phyloP scores from a whole-genome alignment of 768 basidiomycete species.

The Suillus lakei region DNA sequence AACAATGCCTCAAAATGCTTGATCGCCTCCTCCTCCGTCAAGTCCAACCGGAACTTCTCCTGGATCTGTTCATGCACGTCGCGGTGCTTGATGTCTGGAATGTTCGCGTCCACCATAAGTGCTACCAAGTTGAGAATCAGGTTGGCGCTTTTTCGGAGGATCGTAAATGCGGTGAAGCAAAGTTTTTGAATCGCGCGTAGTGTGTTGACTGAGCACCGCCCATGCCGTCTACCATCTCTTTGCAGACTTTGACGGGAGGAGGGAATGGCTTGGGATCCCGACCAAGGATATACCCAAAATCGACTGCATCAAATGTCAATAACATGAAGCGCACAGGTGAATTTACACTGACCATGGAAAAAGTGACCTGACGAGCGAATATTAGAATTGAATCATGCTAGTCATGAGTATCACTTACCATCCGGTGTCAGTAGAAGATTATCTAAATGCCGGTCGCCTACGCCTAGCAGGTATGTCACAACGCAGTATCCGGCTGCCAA shows the following conservation, averaged over 20 bases:
- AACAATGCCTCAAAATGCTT: slow-evolving; percentile 93
- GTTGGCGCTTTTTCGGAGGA: slow-evolving; percentile 95
- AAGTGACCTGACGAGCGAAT: slow-evolving; percentile 70
- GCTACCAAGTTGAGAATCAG: slow-evolving; percentile 95
- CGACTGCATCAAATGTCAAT: slow-evolving; percentile 58
- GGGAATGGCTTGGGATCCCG: slow-evolving; percentile 98
- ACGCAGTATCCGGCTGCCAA: slow-evolving; percentile 95
- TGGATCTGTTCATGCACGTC: slow-evolving; percentile 90
- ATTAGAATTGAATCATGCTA: slow-evolving; percentile 5
- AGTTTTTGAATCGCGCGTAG: slow-evolving; percentile 93
- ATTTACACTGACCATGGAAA: slow-evolving; percentile 79
- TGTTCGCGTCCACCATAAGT: slow-evolving; percentile 97
- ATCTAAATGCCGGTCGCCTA: slow-evolving; percentile 96
- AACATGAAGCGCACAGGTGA: slow-evolving; percentile 1
- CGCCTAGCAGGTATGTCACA: slow-evolving; percentile 93
- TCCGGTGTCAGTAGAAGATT: slow-evolving; percentile 93
- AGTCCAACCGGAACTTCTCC: slow-evolving; percentile 93
- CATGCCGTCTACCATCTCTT: slow-evolving; percentile 99
- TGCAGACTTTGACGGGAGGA: slow-evolving; percentile 97
- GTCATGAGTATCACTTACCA: slow-evolving; percentile 50
- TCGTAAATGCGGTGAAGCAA: slow-evolving; percentile 97
- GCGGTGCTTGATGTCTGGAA: slow-evolving; percentile 94
- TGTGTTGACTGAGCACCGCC: slow-evolving; percentile 97
- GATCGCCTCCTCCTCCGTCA: slow-evolving; percentile 96
- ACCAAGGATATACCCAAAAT: slow-evolving; percentile 98